phyloP scores from a whole-genome alignment of 371 early-diverging fungal species.

The Mucor velutinosus region DNA sequence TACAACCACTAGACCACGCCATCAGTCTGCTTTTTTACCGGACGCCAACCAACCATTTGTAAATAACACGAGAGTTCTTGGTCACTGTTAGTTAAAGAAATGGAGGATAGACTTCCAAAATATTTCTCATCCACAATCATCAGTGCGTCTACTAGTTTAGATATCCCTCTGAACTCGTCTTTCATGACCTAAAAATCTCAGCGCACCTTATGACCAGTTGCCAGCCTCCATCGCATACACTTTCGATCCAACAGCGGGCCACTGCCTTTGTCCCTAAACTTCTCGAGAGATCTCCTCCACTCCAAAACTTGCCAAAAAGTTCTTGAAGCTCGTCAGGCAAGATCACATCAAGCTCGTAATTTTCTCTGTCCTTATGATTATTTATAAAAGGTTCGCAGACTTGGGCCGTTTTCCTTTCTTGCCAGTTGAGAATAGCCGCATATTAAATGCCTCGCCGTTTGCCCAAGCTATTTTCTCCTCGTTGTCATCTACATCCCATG shows the following conservation, averaged over 20 bases:
- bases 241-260: neutral
- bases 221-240: neutral
- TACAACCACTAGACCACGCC: neutral
- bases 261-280: neutral
- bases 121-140: neutral
- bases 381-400: no score
- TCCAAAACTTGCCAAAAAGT: neutral
- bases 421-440: no score
- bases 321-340: neutral
- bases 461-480: no score
- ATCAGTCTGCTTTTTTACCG: neutral
- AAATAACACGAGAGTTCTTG: neutral
- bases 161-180: constrained; percentile 6
- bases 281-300: neutral
- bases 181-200: neutral
- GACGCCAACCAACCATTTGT: neutral
- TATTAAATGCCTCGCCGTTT: no score
- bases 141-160: neutral
- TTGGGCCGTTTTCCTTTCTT: no score
- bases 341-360: neutral
- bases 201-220: neutral
- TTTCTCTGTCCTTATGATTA: no score
- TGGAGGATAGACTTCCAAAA: constrained; percentile 7
- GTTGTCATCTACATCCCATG: no score
- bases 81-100: neutral